Percentiles rank a stretch among this genome's conserved stretches.
Conservation (phyloP, 306 rosid species). For the Lablab purpureus region DNA sequence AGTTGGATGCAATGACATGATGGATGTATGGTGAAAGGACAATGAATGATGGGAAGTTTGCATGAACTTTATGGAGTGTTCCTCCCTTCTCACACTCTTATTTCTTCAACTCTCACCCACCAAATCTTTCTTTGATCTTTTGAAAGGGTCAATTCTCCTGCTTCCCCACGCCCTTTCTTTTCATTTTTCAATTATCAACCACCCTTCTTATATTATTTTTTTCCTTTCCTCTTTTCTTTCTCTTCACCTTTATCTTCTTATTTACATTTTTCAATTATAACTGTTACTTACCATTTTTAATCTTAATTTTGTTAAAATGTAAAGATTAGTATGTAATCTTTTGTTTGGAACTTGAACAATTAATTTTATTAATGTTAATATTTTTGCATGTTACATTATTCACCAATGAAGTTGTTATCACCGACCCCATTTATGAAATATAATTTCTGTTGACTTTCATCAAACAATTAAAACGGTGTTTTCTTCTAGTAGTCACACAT, state of each 20-base stretch:
- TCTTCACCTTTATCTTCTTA: too few species aligned
- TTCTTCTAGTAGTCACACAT: not conserved
- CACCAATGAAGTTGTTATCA: not conserved
- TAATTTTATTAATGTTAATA: not conserved
- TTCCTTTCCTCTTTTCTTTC: not conserved
- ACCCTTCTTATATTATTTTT: not conserved
- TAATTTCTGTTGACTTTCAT: constrained; percentile 3
- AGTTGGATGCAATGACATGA: constrained; percentile 24
- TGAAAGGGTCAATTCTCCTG: constrained; percentile 34
- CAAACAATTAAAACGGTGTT: constrained; percentile 17
- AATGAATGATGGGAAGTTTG: constrained; percentile 34
- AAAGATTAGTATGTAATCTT: too few species aligned
- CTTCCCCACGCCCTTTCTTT: constrained; percentile 18
- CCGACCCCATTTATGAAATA: constrained; percentile 7
- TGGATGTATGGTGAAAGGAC: not conserved
- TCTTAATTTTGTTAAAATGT: too few species aligned
- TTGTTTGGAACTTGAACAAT: not conserved
- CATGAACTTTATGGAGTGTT: constrained; percentile 17
- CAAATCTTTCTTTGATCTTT: constrained; percentile 38
- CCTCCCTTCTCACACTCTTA: not conserved
- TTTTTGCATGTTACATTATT: not conserved
- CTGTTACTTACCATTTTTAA: too few species aligned
- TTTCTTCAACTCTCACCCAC: constrained; percentile 29
- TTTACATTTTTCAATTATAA: constrained; percentile 15
- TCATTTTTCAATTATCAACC: not conserved